Base-by-base conservation (phyloP, 2,329 filamentous ascomycete species). In the Huntiella abstrusa region DNA sequence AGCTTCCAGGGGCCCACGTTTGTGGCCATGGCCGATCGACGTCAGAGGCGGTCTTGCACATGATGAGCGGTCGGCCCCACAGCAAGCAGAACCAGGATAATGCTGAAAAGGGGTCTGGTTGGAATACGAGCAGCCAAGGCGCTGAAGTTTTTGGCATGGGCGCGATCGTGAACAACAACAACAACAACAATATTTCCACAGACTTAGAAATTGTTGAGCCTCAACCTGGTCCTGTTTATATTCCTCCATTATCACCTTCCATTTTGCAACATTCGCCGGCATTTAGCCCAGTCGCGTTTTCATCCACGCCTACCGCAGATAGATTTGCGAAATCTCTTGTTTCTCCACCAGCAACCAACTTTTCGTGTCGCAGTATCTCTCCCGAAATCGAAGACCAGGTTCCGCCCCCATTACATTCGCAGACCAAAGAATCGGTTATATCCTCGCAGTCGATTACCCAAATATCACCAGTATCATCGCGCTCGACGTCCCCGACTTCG, bases 21-120 rank as follows among this genome's bases (percentile, higher is more conserved):
- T 12, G 15, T 16, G 37, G 33, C 22, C 37, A 37, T 17, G 28
- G 47, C 19, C 37, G 47, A 48, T 48, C 47, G 16, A 48, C 41
- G 47, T 48, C 47, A 48, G 42, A 48, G 38, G 17, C 47, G 39
- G 47, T 15, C 32, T 41, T 43, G 32, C 15, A 16, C n/a, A 41
- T 34, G 35, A 37, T 43, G 17, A 33, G 32, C 15, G 37, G 19
- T 32, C 28, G 47, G 47, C 38, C 16, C 47, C 47, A 48, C 47
- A 45, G 4, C 43, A 17, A 38, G 39, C 19, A 47, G 45, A 40
- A 19, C 33, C 34, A 47, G 33, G 22, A 32, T 13, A 34, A 13
- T 37, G 19, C 19, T 34, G 40, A 47, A 47, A 47, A 47, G 45
- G 45, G 45, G 45, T 34, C 45, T 32, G 13, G 15, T 11, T 13